Conservation (phyloP, 2,329 filamentous ascomycete genomes). For the Pseudopyrenochaeta lycopersici region DNA sequence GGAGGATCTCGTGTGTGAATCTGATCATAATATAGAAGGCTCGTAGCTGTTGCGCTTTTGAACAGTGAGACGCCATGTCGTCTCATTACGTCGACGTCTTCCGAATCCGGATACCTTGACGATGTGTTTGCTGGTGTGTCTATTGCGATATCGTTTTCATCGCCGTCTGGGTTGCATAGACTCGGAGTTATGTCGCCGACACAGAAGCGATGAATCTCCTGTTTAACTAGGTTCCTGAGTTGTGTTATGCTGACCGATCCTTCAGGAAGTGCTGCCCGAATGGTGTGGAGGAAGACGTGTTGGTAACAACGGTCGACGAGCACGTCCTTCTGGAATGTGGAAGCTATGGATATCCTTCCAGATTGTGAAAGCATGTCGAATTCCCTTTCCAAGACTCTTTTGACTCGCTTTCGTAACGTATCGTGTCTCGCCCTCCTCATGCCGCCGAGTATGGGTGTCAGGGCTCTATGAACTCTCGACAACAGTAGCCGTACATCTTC, state of each 20-base stretch:
- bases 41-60: neutral
- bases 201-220: neutral
- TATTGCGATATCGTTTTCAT: neutral
- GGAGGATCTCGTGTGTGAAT: neutral
- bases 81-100: neutral
- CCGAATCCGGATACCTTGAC: neutral
- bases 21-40: conserved; percentile 3
- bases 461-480: neutral
- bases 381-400: neutral
- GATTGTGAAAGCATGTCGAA: conserved; percentile 1
- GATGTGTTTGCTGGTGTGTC: neutral
- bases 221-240: neutral
- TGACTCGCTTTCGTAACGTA: conserved; percentile 1
- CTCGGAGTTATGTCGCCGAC: neutral
- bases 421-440: neutral
- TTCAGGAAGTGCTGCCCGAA: conserved; percentile 2
- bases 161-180: neutral
- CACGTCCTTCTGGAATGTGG: neutral
- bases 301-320: conserved; percentile 5
- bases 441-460: neutral
- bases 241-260: neutral
- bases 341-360: neutral
- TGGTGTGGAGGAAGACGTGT: conserved; percentile 4
- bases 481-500: conserved; percentile 3
- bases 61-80: conserved; percentile 2